phyloP scores from a whole-genome alignment of 306 rosid species.

The Dryas drummondii region DNA sequence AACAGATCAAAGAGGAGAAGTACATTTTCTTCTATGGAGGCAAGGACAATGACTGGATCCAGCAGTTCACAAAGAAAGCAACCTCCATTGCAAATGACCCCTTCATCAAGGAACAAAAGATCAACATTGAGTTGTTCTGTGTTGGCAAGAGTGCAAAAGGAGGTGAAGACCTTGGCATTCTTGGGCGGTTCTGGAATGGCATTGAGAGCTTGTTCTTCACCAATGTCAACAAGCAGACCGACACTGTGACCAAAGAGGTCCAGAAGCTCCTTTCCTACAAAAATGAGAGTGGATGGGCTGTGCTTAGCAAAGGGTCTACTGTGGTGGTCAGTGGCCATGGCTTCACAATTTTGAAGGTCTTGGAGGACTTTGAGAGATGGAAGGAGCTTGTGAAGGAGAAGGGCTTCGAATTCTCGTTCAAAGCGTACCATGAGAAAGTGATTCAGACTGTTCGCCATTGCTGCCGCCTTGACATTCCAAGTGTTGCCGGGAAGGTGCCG shows the following conservation, averaged over 20 bases:
- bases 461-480: conserved; percentile 43
- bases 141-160: conserved; percentile 33
- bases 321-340: conserved; percentile 48
- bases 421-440: conserved; percentile 23
- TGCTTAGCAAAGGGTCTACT: conserved; percentile 41
- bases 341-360: conserved; percentile 28
- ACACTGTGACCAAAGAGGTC: conserved; percentile 38
- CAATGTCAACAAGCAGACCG: conserved; percentile 22
- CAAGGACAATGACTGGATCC: conserved; percentile 49
- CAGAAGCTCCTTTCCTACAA: conserved; percentile 57
- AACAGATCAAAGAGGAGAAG: conserved; percentile 48
- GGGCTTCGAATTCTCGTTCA: conserved; percentile 39
- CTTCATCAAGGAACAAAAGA: conserved; percentile 34
- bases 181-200: conserved; percentile 46
- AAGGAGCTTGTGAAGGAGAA: conserved; percentile 31
- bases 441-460: conserved; percentile 24
- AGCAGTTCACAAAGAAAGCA: conserved; percentile 46
- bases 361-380: conserved; percentile 50
- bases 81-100: conserved; percentile 41
- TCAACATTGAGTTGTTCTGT: conserved; percentile 36
- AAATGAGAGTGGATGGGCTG: conserved; percentile 56
- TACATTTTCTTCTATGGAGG: conserved; percentile 71
- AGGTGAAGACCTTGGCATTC: conserved; percentile 26
- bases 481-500: conserved; percentile 46
- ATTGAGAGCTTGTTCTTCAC: conserved; percentile 48